Conservation (phyloP, 139 green algal species). For the Chlorella sorokiniana region DNA sequence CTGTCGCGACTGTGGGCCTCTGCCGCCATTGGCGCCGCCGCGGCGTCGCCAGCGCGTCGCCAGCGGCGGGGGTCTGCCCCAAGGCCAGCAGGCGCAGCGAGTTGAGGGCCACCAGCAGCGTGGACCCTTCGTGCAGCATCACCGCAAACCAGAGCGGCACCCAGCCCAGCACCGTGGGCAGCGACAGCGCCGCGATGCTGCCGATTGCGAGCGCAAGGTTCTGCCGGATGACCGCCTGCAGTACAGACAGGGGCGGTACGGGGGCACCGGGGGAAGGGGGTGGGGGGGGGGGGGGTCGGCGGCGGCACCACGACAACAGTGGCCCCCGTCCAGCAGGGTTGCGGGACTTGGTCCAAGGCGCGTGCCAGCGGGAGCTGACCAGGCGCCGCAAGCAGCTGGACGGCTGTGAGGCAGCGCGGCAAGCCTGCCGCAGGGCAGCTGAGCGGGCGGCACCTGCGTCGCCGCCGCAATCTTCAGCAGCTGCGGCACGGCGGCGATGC, state of each 20-base stretch:
- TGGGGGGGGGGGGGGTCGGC: background rate
- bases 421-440: background rate
- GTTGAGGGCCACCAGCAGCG: constrained; percentile 89
- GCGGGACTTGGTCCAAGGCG: too few relatives aligned
- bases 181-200: constrained; percentile 69
- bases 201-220: constrained; percentile 83
- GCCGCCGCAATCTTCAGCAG: constrained; percentile 66
- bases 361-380: too few relatives aligned
- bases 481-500: constrained; percentile 76
- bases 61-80: too few relatives aligned
- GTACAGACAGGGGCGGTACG: too few relatives aligned
- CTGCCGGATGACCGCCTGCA: constrained; percentile 61
- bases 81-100: constrained; percentile 71
- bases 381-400: background rate
- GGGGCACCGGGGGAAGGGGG: background rate
- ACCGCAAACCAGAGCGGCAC: constrained; percentile 92
- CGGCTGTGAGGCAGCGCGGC: background rate
- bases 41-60: too few relatives aligned
- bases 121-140: constrained; percentile 89
- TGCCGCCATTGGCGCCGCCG: too few relatives aligned
- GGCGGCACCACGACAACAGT: background rate
- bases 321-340: background rate
- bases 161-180: constrained; percentile 78
- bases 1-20: too few relatives aligned
- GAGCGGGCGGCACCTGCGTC: constrained; percentile 38